Evolutionary conservation across 805 yeast species (phyloP).

Genomic region (Saccharomycopsis vini): DNA sequence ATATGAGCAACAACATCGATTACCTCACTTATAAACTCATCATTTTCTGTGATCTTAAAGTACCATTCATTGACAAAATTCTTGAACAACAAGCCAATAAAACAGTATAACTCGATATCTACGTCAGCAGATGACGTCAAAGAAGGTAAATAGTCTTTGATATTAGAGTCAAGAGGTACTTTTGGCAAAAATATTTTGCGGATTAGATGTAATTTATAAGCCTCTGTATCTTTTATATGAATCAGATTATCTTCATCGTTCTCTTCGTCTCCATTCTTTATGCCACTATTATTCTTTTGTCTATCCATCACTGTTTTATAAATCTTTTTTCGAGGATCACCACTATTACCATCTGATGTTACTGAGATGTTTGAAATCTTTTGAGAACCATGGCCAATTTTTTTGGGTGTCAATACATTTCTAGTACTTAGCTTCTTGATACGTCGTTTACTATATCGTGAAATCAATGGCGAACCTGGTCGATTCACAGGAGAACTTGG

Average conservation of each 20-base stretch:
- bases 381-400: neutral
- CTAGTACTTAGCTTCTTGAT: slow-evolving; percentile 7
- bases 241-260: slow-evolving; percentile 3
- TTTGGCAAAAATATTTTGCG: slow-evolving; percentile 24
- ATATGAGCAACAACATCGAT: slow-evolving; percentile 32
- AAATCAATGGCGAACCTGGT: slow-evolving; percentile 8
- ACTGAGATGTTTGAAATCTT: neutral
- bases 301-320: neutral
- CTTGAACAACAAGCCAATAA: slow-evolving; percentile 37
- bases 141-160: slow-evolving; percentile 28
- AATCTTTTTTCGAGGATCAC: neutral
- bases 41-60: slow-evolving; percentile 31
- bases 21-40: slow-evolving; percentile 34
- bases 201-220: slow-evolving; percentile 24
- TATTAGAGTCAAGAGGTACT: slow-evolving; percentile 16
- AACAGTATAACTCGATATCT: slow-evolving; percentile 37
- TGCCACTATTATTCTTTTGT: neutral
- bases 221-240: slow-evolving; percentile 22
- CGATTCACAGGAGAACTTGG: slow-evolving; percentile 1
- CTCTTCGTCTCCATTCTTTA: neutral
- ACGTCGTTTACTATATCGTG: slow-evolving; percentile 14
- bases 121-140: slow-evolving; percentile 32
- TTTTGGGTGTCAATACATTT: neutral
- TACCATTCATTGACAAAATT: slow-evolving; percentile 44
- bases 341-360: neutral